Evolutionary conservation across 2,329 filamentous ascomycete genomes (phyloP).

Genomic region (Penicillium sp.): DNA sequence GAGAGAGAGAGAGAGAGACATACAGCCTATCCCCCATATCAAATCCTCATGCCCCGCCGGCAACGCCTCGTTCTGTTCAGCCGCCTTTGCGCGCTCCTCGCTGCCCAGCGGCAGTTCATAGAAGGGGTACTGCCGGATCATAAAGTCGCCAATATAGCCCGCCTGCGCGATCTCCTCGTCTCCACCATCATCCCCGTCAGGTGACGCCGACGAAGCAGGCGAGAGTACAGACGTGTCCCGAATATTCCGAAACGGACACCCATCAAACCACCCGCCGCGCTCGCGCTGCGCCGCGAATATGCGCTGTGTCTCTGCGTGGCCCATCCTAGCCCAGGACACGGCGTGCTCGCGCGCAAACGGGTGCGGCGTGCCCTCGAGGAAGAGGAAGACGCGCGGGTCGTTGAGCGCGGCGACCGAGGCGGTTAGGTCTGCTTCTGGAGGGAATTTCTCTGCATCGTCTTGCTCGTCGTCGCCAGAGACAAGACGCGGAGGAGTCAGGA

Average conservation of each 20-base stretch:
- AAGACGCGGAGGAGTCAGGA: conserved; percentile 24
- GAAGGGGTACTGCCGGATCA: conserved; percentile 21
- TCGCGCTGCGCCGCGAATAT: not conserved
- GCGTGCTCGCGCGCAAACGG: conserved; percentile 18
- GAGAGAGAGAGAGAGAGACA: not conserved
- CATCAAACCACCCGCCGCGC: conserved; percentile 13
- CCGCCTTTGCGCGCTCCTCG: conserved; percentile 17
- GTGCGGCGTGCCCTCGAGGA: conserved; percentile 22
- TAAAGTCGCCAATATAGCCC: conserved; percentile 22
- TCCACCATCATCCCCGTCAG: not conserved
- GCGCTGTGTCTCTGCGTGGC: conserved; percentile 9
- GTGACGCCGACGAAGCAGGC: not conserved
- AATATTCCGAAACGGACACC: conserved; percentile 22
- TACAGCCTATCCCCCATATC: conserved; percentile 25
- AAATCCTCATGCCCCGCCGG: conserved; percentile 21
- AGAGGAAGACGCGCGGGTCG: conserved; percentile 21
- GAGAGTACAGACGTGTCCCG: conserved; percentile 11
- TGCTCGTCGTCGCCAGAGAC: too few relatives aligned
- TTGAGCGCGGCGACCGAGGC: conserved; percentile 21
- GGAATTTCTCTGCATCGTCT: not conserved
- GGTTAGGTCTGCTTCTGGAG: conserved; percentile 14
- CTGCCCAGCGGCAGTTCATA: conserved; percentile 19
- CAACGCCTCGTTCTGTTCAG: conserved; percentile 19
- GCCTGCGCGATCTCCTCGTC: conserved; percentile 4
- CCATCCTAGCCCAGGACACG: too few relatives aligned